Conservation (phyloP, 2,329 filamentous ascomycete species). For the Cytospora leucostoma region DNA sequence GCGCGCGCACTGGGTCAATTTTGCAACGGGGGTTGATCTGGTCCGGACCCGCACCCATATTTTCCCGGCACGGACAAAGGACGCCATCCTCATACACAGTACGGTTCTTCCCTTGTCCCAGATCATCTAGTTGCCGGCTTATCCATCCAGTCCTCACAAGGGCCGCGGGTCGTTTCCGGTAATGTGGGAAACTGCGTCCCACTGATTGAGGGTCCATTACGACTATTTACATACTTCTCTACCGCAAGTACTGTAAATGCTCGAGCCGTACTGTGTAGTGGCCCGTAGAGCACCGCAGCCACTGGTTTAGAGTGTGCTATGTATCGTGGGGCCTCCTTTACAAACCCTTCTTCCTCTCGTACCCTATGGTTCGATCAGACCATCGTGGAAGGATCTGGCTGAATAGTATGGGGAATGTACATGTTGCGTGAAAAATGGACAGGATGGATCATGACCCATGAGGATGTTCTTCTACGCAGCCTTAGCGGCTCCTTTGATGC, state of each 20-base stretch:
- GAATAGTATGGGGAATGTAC: neutral
- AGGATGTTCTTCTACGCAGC: neutral
- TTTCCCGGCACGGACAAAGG: neutral
- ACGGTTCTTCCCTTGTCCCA: neutral
- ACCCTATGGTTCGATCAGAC: neutral
- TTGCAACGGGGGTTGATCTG: neutral
- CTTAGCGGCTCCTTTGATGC: slow-evolving; percentile 5
- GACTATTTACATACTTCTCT: neutral
- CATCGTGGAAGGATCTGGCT: slow-evolving; percentile 9
- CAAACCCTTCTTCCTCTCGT: neutral
- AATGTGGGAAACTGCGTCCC: neutral
- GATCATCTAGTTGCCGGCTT: neutral
- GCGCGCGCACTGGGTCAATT: neutral
- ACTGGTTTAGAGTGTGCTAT: neutral
- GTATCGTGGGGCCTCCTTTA: slow-evolving; percentile 15
- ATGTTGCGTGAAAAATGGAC: neutral
- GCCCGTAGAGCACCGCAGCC: slow-evolving; percentile 3
- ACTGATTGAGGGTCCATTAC: neutral
- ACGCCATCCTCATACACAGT: neutral
- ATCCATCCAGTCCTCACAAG: neutral
- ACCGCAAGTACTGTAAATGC: neutral
- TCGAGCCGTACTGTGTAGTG: neutral
- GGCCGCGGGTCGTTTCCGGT: neutral
- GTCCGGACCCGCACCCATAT: neutral
- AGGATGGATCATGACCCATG: slow-evolving; percentile 13